Base-by-base conservation (phyloP, 352 stramenopile genomes). In the Globisporangium nunn region DNA sequence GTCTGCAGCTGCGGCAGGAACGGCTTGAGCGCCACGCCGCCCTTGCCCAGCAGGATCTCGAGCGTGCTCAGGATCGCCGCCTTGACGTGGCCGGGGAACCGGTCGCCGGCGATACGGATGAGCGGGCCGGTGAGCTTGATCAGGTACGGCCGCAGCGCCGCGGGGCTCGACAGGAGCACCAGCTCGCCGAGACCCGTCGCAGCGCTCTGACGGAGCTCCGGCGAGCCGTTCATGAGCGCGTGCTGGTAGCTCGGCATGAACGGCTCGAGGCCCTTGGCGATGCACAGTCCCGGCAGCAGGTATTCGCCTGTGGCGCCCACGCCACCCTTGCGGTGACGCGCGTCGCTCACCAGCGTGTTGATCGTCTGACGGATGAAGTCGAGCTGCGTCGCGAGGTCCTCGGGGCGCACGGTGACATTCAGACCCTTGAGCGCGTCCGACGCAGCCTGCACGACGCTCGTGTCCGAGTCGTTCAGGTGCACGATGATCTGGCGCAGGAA, bases 1-100 rank as follows among this genome's bases (percentile, higher is more conserved):
- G 97, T 99, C 72, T 99, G 97, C 54, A 99, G 87, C 78, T 99
- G 98, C 28, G 98, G 97, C 55, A 99, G 77, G 72, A 99, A 99
- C n/a, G 97, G 96, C 72, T 98, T 97, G 15, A 99, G 81, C 30
- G 91, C 91, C 17, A 96, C 85, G 37, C 97, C 96, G 54, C 96
- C 97, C 75, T 99, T 99, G 37, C 75, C 78, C 37, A 99, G 63
- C 58, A 99, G 91, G 18, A 99, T 88, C 61, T 96, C 91, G 39
- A 99, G 73, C 41, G 95, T 98, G 64, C 98, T 81, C 54, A 99
- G 72, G 63, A 99, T 99, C 11, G 96, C 96, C 62, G 96, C 91
- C 80, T 99, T 99, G 41, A 99, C 96, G 56, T 96, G 89, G 30
- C 91, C 83, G 17, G 95, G 87, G 78, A 99, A 99, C n/a, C 96